Evolutionary conservation across 176 grass and related monocot genomes (phyloP).

Genomic region (Carex cristatella): DNA sequence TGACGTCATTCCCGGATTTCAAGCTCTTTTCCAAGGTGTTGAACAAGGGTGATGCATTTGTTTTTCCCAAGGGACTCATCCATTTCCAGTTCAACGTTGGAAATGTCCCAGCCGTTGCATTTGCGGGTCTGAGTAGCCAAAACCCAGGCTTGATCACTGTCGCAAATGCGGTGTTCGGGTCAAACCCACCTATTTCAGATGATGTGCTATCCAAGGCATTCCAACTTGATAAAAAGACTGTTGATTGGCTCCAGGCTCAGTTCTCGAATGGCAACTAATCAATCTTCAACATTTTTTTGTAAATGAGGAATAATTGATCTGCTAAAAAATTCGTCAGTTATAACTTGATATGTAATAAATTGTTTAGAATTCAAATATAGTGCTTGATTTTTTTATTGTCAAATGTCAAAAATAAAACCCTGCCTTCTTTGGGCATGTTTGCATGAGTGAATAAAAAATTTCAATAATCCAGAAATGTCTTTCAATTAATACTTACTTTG

Average conservation of each 20-base stretch:
- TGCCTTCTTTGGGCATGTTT: no score
- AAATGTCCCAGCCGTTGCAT: not conserved
- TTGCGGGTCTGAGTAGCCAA: not conserved
- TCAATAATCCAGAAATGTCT: not conserved
- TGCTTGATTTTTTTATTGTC: not conserved
- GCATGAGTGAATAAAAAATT: no score
- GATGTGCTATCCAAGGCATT: constrained; percentile 6
- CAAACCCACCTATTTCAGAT: constrained; percentile 5
- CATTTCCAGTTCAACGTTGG: not conserved
- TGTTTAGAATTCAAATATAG: not conserved
- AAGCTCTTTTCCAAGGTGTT: not conserved
- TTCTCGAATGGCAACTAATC: not conserved
- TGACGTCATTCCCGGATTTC: not conserved
- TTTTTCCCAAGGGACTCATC: not conserved
- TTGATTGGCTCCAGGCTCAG: constrained; percentile 1
- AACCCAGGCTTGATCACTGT: not conserved
- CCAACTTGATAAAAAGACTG: not conserved
- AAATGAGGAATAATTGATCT: not conserved
- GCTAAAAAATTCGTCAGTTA: not conserved
- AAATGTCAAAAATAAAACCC: no score
- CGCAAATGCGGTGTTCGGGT: not conserved
- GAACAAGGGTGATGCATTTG: constrained; percentile 2
- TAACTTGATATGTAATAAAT: not conserved
- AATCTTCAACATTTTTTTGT: not conserved
- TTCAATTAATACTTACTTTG: not conserved